Evolutionary conservation across 2,329 filamentous ascomycete genomes (phyloP).

Genomic region (Arthrobotrys iridis): DNA sequence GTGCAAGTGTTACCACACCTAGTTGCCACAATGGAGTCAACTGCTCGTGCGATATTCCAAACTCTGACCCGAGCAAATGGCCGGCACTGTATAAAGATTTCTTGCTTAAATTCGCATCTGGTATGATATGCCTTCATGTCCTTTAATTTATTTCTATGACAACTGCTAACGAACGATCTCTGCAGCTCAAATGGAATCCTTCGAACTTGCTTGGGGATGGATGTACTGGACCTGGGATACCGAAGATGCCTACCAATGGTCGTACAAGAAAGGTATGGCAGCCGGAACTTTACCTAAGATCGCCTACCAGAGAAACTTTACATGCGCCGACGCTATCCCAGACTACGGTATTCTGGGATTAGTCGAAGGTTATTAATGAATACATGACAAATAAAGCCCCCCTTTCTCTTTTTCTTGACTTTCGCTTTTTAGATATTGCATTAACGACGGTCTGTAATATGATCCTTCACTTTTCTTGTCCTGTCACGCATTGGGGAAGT

Average conservation of each 20-base stretch:
- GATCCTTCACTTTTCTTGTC: background rate
- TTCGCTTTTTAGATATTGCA: background rate
- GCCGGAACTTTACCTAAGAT: conserved; percentile 82
- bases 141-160: background rate
- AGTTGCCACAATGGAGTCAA: conserved; percentile 74
- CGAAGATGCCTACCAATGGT: conserved; percentile 87
- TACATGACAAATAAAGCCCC: background rate
- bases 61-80: conserved; percentile 76
- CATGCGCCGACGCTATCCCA: conserved; percentile 67
- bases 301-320: conserved; percentile 76
- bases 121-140: conserved; percentile 30
- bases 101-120: conserved; percentile 85
- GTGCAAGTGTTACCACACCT: conserved; percentile 72
- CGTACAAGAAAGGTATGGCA: conserved; percentile 80
- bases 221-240: conserved; percentile 99
- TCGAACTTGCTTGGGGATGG: conserved; percentile 95
- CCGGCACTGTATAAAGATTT: conserved; percentile 81
- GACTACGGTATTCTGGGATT: conserved; percentile 62
- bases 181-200: conserved; percentile 87
- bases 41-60: conserved; percentile 80
- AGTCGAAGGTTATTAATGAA: conserved; percentile 62
- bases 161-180: conserved; percentile 15
- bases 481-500: background rate
- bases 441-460: conserved; percentile 13
- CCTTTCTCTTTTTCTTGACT: background rate